A percentile compares a stretch with the other conserved stretches of the same genome.
Evolutionary conservation across 2,329 filamentous ascomycete species (phyloP).

Genomic region (Penicillium sp.): DNA sequence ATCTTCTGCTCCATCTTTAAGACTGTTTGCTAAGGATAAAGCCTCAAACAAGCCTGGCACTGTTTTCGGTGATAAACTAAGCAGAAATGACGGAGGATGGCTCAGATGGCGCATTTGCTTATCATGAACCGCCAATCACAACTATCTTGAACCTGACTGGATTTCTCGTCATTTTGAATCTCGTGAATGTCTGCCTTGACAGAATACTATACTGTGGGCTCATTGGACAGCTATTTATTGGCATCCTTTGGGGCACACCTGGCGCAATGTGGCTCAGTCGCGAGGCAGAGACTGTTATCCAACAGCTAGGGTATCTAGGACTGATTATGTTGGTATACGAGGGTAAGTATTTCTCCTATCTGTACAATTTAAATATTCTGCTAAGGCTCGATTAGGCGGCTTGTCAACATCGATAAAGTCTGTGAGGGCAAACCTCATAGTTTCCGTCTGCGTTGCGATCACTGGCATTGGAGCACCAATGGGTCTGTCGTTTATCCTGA

Average conservation of each 20-base stretch:
- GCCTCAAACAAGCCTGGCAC: too few relatives aligned
- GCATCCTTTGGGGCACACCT: slow-evolving; percentile 67
- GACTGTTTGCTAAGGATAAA: too few relatives aligned
- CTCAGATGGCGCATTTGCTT: slow-evolving; percentile 37
- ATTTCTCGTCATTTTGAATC: slow-evolving; percentile 63
- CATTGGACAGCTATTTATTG: slow-evolving; percentile 68
- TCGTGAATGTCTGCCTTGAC: slow-evolving; percentile 58
- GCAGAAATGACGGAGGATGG: too few relatives aligned
- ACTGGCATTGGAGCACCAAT: slow-evolving; percentile 67
- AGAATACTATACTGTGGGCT: slow-evolving; percentile 65
- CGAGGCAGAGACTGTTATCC: slow-evolving; percentile 54
- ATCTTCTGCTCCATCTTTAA: too few relatives aligned
- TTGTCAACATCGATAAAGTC: slow-evolving; percentile 42
- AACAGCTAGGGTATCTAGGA: slow-evolving; percentile 69
- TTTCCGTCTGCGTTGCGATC: slow-evolving; percentile 62
- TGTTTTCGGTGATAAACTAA: too few relatives aligned
- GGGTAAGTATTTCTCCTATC: slow-evolving; percentile 41
- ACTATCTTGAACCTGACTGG: slow-evolving; percentile 60
- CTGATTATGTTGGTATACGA: slow-evolving; percentile 71
- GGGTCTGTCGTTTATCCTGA: slow-evolving; percentile 62
- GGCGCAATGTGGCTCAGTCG: slow-evolving; percentile 59
- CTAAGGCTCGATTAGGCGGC: slow-evolving; percentile 20
- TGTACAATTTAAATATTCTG: background rate
- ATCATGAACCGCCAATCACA: slow-evolving; percentile 61
- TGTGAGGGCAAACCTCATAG: slow-evolving; percentile 58